phyloP scores from a whole-genome alignment of 2,329 filamentous ascomycete species.

The Aspergillus awamori region DNA sequence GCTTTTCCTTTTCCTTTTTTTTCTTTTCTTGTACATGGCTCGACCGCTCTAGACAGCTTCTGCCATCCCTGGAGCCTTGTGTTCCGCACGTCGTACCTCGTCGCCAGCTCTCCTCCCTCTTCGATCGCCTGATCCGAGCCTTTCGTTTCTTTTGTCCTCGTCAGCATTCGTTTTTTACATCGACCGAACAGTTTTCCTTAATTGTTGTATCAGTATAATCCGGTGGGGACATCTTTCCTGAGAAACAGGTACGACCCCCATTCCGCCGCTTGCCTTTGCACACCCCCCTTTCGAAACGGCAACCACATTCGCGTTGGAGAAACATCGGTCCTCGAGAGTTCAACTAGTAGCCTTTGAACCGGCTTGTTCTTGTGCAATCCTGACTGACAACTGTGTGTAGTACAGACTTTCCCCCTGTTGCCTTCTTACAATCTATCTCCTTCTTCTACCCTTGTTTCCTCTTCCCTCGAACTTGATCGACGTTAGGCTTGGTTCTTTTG shows the following conservation, averaged over 20 bases:
- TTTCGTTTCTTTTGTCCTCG: conserved; percentile 30
- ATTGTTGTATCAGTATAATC: conserved; percentile 39
- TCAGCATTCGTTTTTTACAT: conserved; percentile 29
- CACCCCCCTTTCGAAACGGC: conserved; percentile 10
- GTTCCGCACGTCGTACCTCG: conserved; percentile 30
- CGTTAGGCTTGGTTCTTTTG: conserved; percentile 17
- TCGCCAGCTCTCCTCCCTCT: conserved; percentile 32
- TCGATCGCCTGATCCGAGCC: conserved; percentile 31
- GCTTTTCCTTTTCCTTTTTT: neutral
- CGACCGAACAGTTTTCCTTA: conserved; percentile 26
- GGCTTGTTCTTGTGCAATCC: conserved; percentile 23
- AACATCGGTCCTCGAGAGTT: conserved; percentile 13
- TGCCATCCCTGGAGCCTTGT: conserved; percentile 31
- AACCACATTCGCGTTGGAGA: conserved; percentile 10
- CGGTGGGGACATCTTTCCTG: conserved; percentile 29
- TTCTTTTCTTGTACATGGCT: conserved; percentile 38
- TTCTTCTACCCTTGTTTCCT: neutral
- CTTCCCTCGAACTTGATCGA: conserved; percentile 22
- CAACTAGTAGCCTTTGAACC: conserved; percentile 21
- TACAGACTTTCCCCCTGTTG: conserved; percentile 24
- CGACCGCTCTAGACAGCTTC: conserved; percentile 31
- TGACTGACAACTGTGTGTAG: conserved; percentile 30
- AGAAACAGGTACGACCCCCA: conserved; percentile 32
- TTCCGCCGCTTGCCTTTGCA: conserved; percentile 7
- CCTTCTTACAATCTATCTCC: conserved; percentile 25